phyloP scores from a whole-genome alignment of 495 filamentous ascomycete species.

The Rostrohypoxylon terebratum region DNA sequence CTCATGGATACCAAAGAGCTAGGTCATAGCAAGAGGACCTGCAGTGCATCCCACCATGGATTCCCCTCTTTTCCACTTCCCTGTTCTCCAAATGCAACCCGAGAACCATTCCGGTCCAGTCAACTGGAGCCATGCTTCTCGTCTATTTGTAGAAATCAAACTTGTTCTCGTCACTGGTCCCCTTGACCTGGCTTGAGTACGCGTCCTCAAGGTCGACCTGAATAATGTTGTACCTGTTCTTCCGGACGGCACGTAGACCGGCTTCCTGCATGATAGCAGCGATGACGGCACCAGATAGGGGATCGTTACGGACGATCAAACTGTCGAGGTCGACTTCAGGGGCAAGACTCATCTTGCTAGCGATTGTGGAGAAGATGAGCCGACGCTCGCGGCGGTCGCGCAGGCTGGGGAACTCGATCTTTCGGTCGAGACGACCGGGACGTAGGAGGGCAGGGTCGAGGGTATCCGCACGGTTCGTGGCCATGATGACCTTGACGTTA shows the following conservation, averaged over 20 bases:
- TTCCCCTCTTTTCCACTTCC: not conserved
- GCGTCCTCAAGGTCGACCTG: slow-evolving; percentile 96
- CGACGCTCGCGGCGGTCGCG: slow-evolving; percentile 92
- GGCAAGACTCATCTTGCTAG: slow-evolving; percentile 93
- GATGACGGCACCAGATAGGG: slow-evolving; percentile 93
- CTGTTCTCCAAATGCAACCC: not conserved
- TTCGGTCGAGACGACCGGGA: slow-evolving; percentile 93
- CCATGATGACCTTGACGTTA: slow-evolving; percentile 99
- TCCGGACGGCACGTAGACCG: slow-evolving; percentile 91
- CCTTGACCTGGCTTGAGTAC: slow-evolving; percentile 95
- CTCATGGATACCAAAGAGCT: slow-evolving; percentile 2
- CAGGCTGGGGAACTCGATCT: slow-evolving; percentile 96
- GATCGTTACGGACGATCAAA: slow-evolving; percentile 95
- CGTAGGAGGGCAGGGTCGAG: slow-evolving; percentile 93
- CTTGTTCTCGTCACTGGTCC: slow-evolving; percentile 80
- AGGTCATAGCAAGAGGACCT: not conserved
- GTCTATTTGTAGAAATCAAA: slow-evolving; percentile 75
- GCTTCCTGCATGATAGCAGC: slow-evolving; percentile 99
- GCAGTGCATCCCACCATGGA: not conserved
- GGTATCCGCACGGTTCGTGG: slow-evolving; percentile 97
- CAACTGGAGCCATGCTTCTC: not conserved
- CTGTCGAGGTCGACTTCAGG: slow-evolving; percentile 97
- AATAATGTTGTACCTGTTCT: slow-evolving; percentile 99
- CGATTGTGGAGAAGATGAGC: slow-evolving; percentile 96
- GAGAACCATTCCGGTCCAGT: not conserved